These are phyloP conservation scores for Syzygium oleosum DNA, from an alignment of 345 rosid species.

Conservation along the genomic window DNA sequence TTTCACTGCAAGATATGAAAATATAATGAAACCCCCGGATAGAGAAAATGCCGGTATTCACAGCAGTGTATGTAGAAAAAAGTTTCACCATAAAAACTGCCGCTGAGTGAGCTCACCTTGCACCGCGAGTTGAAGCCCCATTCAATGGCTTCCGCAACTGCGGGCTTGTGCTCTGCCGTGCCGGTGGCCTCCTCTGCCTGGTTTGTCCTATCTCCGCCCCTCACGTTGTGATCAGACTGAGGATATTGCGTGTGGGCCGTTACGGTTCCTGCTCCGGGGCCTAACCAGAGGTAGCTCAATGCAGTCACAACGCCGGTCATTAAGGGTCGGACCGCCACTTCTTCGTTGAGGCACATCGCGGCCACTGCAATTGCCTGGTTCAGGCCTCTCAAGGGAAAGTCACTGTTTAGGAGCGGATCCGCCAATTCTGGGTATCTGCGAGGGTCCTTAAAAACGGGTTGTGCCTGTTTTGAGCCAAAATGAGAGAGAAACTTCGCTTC, in stretches of 20 bases:
- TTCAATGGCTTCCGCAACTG: constrained; percentile 2
- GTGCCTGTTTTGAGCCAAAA: constrained; percentile 35
- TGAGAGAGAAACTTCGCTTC: not conserved
- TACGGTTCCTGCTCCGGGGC: constrained; percentile 2
- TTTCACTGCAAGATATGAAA: not conserved
- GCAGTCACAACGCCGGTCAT: constrained; percentile 79
- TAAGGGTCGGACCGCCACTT: constrained; percentile 51
- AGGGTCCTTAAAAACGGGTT: constrained; percentile 65
- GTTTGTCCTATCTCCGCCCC: not conserved
- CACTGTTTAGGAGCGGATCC: constrained; percentile 52
- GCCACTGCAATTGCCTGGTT: constrained; percentile 79
- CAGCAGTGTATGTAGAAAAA: not conserved
- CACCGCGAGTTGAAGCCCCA: constrained; percentile 3
- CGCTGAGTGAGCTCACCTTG: constrained; percentile 7
- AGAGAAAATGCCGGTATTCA: not conserved
- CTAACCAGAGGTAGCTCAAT: constrained; percentile 54
- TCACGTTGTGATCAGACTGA: not conserved
- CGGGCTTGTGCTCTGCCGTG: constrained; percentile 26
- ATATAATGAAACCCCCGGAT: not conserved
- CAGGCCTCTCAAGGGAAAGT: constrained; percentile 50
- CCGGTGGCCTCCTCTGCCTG: constrained; percentile 4
- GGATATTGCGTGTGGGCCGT: not conserved
- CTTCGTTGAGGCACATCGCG: constrained; percentile 87
- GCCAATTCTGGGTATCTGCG: constrained; percentile 50
- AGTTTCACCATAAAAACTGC: not conserved